Base-by-base conservation (phyloP, 2,329 filamentous ascomycete genomes). In the Epichloe gansuensis region DNA sequence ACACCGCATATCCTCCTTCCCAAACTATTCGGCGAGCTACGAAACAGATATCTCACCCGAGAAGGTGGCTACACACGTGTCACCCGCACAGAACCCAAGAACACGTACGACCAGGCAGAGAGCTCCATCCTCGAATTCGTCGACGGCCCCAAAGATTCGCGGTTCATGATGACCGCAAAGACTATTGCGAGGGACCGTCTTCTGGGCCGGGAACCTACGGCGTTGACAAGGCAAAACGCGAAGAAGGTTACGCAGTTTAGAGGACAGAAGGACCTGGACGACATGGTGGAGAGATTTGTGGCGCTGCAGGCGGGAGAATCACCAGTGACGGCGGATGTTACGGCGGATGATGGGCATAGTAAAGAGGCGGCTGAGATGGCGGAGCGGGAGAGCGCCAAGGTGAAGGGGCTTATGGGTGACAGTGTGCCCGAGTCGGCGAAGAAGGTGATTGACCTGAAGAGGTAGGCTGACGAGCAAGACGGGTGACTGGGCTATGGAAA, bases 41-140 rank as follows among this genome's bases (percentile, higher is more conserved):
- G 85, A 59, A 73, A 82, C 66, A 86, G 93, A 61, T 98, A 97
- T 71, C 72, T 77, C 45, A 65, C 75, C 51, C 82, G 93, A 47
- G 86, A 87, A 1, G 93, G 93, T 56, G 93, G 93, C 52, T 98
- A 97, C 76, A 98, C 93, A 17, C 87, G 93, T 43, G 87, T 98
- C 11, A 81, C 96, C 47, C 87, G 89, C 59, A 89, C 94, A 58
- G 91, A 97, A 70, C 87, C 93, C 53, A 80, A 86, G 62, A 89
- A 91, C 68, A 78, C 80, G 63, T 75, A 76, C 66, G 91, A 97
- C 68, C 89, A 96, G 71, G 91, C 87, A 8, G 80, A 84, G 57
- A 90, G 85, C 36, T 91, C 93, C 23, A 90, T 98, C 57, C 82
- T 98, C 47, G 89, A 97, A 71, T 80, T 98, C 35, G 90, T 98